These are phyloP conservation scores for Cladosporium austrohemisphaericum DNA, from an alignment of 2,329 filamentous ascomycete genomes.

Conservation along the genomic window DNA sequence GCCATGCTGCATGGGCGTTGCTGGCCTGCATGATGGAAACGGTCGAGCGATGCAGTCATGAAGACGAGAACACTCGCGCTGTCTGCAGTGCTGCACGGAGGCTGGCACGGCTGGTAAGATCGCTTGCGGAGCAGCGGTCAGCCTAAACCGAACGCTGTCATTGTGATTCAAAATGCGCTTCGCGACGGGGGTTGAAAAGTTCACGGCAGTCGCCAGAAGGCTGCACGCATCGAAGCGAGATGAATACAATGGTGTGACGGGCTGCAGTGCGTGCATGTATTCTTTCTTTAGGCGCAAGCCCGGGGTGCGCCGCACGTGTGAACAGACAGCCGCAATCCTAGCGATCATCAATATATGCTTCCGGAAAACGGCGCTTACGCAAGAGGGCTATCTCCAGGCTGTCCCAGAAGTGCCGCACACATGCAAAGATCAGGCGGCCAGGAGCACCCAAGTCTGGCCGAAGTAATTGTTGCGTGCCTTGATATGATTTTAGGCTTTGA, in stretches of 20 bases:
- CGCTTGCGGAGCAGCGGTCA: conserved; percentile 13
- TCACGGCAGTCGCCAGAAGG: conserved; percentile 12
- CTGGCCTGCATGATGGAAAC: conserved; percentile 5
- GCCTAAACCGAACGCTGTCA: conserved; percentile 9
- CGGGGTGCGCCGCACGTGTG: conserved; percentile 11
- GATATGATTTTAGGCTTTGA: not conserved
- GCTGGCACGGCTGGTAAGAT: not conserved
- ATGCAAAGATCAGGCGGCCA: not conserved
- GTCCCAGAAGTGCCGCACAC: too few relatives aligned
- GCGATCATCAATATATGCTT: not conserved
- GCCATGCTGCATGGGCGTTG: conserved; percentile 6
- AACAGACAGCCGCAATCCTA: not conserved
- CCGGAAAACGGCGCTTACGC: conserved; percentile 1
- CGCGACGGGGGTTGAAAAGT: conserved; percentile 6
- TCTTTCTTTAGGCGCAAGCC: conserved; percentile 3
- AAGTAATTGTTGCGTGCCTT: not conserved
- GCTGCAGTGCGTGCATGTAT: conserved; percentile 6
- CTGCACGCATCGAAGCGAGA: conserved; percentile 13
- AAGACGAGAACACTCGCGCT: conserved; percentile 5
- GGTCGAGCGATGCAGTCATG: conserved; percentile 7
- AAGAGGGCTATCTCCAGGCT: too few relatives aligned
- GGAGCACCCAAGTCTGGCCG: not conserved
- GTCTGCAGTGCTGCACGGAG: conserved; percentile 5
- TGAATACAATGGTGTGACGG: conserved; percentile 15
- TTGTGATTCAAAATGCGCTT: not conserved